Percentiles rank a stretch among this genome's conserved stretches.
Conservation (phyloP, 345 rosid genomes). For the Barbarea vulgaris region DNA sequence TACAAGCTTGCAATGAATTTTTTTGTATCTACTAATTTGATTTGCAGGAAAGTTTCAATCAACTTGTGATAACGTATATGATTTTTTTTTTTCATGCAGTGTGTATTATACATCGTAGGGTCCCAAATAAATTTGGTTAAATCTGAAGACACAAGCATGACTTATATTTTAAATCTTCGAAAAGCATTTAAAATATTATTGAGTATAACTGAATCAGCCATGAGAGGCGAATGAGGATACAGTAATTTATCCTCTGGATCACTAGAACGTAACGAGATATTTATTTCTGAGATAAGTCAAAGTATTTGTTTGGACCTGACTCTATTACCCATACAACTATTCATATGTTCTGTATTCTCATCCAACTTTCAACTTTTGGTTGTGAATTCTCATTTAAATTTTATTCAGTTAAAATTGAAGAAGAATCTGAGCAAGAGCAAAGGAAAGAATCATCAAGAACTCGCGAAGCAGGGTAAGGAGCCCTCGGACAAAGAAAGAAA, state of each 20-base stretch:
- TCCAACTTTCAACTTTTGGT: background rate
- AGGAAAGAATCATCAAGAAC: background rate
- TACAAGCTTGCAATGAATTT: background rate
- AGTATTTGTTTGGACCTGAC: background rate
- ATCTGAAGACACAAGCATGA: background rate
- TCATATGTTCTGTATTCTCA: background rate
- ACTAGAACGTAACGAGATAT: background rate
- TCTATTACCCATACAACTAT: background rate
- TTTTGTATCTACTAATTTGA: background rate
- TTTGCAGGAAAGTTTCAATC: background rate
- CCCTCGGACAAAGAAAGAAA: background rate
- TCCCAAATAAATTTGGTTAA: background rate
- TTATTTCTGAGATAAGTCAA: background rate
- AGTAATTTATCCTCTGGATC: background rate
- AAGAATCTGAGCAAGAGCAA: background rate
- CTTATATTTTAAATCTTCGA: background rate
- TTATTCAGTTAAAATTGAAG: background rate
- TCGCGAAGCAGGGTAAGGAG: background rate
- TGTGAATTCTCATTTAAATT: background rate
- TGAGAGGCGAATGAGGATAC: too few species aligned
- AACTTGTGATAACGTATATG: background rate
- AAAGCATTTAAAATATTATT: background rate
- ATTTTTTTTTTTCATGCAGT: too few species aligned
- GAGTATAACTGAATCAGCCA: background rate
- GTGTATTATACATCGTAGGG: background rate